phyloP scores from a whole-genome alignment of 1,284 basidiomycete genomes.

The Trichosporon sp. region DNA sequence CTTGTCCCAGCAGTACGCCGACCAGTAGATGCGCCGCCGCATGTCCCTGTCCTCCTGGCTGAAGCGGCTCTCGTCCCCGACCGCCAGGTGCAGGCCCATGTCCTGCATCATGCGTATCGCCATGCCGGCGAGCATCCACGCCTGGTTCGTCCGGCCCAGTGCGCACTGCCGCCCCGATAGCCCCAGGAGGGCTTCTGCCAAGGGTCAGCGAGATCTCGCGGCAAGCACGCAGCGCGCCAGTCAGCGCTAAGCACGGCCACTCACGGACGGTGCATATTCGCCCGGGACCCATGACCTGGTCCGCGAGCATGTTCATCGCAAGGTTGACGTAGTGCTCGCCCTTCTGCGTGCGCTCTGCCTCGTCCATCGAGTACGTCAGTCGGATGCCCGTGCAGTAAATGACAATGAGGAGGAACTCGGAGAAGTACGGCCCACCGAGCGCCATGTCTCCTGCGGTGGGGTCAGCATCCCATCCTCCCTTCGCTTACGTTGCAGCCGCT shows the following conservation, averaged over 20 bases:
- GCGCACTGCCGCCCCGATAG: conserved; percentile 22
- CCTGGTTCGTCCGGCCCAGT: conserved; percentile 21
- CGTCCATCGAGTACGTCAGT: conserved; percentile 19
- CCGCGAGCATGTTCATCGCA: conserved; percentile 20
- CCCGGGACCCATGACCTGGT: conserved; percentile 22
- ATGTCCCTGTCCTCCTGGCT: conserved; percentile 23
- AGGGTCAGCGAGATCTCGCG: neutral
- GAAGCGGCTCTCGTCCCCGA: conserved; percentile 22
- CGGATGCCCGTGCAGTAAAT: conserved; percentile 24
- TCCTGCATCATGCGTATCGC: conserved; percentile 30
- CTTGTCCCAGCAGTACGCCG: conserved; percentile 25
- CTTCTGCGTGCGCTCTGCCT: conserved; percentile 19
- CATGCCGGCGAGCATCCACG: conserved; percentile 27
- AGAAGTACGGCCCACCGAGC: conserved; percentile 23
- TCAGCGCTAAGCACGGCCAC: neutral
- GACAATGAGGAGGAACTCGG: conserved; percentile 23
- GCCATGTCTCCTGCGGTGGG: conserved; percentile 23
- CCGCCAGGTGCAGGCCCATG: conserved; percentile 25
- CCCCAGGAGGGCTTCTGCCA: conserved; percentile 20
- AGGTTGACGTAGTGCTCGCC: conserved; percentile 20
- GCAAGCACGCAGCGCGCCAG: neutral
- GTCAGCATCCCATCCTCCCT: neutral
- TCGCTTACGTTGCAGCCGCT: neutral
- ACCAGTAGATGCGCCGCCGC: conserved; percentile 25
- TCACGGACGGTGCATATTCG: conserved; percentile 13